A percentile compares a stretch with the other conserved stretches of the same genome.
phyloP scores from a whole-genome alignment of 1,139 yeast genomes.

The Suhomyces anneliseae region DNA sequence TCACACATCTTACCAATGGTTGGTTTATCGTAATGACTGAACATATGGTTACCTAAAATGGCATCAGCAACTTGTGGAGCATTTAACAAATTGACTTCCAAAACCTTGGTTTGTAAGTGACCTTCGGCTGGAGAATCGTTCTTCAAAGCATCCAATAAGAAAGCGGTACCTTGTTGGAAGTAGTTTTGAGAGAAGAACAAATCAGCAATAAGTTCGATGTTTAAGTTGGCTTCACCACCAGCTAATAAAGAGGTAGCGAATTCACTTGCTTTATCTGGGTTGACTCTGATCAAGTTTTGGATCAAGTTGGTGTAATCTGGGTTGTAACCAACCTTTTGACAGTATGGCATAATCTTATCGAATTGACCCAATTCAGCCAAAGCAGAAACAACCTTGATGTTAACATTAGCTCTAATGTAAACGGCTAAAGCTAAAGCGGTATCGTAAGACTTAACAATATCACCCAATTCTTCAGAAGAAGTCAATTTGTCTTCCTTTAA shows the following conservation, averaged over 20 bases:
- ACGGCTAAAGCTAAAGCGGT: constrained; percentile 86
- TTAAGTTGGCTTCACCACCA: constrained; percentile 62
- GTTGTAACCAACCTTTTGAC: constrained; percentile 82
- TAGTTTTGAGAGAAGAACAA: constrained; percentile 92
- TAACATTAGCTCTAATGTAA: constrained; percentile 80
- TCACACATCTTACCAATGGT: constrained; percentile 91
- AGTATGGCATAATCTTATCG: constrained; percentile 92
- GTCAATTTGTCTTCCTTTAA: constrained; percentile 92
- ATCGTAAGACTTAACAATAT: constrained; percentile 86
- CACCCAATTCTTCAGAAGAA: constrained; percentile 95
- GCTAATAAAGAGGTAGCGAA: constrained; percentile 86
- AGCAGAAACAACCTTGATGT: constrained; percentile 87
- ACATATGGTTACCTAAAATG: constrained; percentile 92
- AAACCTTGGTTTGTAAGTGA: constrained; percentile 89
- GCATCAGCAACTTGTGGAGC: constrained; percentile 99
- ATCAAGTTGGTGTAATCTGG: constrained; percentile 91
- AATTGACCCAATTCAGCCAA: constrained; percentile 96
- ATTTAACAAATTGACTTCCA: constrained; percentile 88
- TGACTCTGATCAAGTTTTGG: constrained; percentile 86
- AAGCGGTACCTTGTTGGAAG: constrained; percentile 98
- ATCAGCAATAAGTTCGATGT: constrained; percentile 86
- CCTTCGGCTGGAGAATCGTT: constrained; percentile 95
- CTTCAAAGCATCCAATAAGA: constrained; percentile 91
- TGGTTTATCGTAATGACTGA: constrained; percentile 92
- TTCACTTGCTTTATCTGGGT: constrained; percentile 98